Conservation (phyloP, 441 rosid genomes). For the Theobroma grandiflorum region DNA sequence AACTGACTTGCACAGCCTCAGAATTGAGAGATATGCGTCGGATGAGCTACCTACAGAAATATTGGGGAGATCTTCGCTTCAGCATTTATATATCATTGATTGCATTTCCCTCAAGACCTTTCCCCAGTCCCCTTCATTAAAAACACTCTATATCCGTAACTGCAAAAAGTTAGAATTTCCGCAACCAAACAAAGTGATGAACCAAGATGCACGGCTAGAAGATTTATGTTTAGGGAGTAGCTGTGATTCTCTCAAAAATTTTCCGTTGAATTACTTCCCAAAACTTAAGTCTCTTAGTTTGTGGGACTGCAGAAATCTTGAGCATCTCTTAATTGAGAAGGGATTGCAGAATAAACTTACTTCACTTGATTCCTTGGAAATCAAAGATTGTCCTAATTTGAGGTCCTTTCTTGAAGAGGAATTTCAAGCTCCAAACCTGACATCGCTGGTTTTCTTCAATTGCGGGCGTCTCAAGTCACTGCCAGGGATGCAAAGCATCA, state of each 20-base stretch:
- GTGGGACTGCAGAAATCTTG: not conserved
- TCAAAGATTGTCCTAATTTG: not conserved
- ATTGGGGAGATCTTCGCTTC: not conserved
- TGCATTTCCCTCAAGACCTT: not conserved
- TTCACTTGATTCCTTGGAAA: not conserved
- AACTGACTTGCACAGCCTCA: not conserved
- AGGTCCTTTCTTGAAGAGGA: not conserved
- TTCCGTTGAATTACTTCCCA: not conserved
- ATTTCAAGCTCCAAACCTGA: not conserved
- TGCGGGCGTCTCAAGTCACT: not conserved
- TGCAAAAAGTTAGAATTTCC: not conserved
- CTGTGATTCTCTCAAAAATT: not conserved
- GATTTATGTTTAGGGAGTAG: conserved; percentile 13
- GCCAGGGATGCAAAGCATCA: not conserved
- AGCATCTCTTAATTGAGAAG: not conserved
- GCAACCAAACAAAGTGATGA: not conserved
- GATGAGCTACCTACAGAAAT: not conserved
- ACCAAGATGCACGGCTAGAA: not conserved
- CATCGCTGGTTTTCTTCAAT: conserved; percentile 1
- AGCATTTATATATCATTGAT: not conserved
- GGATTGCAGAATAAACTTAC: not conserved
- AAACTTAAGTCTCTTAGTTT: conserved; percentile 5
- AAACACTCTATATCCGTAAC: not conserved
- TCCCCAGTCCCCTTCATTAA: not conserved
- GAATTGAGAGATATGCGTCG: not conserved